Base-by-base conservation (phyloP, 495 filamentous ascomycete species). In the Daldinia decipiens region DNA sequence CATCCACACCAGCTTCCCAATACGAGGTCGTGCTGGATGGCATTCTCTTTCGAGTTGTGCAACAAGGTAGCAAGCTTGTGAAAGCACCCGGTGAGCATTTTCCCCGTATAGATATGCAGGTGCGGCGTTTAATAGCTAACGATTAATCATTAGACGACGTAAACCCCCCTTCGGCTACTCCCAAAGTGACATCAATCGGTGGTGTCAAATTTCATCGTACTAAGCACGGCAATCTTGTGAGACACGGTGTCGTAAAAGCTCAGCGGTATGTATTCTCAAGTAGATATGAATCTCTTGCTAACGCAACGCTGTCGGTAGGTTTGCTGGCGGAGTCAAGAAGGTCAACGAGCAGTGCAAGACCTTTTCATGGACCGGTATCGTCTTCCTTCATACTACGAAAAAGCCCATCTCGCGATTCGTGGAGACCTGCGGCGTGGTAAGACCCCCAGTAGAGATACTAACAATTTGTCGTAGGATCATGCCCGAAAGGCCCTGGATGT, bases 281-380 rank as follows among this genome's bases (percentile, higher is more conserved):
- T 29, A 19, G 40, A 32, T 54, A 27, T 15, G 47, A 58, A 55
- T 36, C 19, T 21, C n/a, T 36, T 57, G 55, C 62, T 59, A 52
- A 77, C 61, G 82, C 79, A 81, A 57, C 77, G 76, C 74, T 36
- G 7, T 1, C 32, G 12, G 13, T 68, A 77, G 75, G 36, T 74
- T 63, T 27, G 75, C 85, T 63, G 85, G 80, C 54, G 75, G 80
- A 39, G 76, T 88, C 47, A 90, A 86, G 81, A 95, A 93, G 80
- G 86, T 90, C 72, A 80, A 89, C 80, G 88, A 93, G 73, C 91
- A 88, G 55, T 98, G 95, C 89, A 93, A 92, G 80, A 87, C 88
- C 78, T 98, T 97, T 77, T 90, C 93, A 80, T 91, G 88, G 82
- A 95, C 93, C 82, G 95, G 95, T 98, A 98, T 83, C 87, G 79